Base-by-base conservation (phyloP, 345 rosid species). In the Bruguiera gymnorhiza region DNA sequence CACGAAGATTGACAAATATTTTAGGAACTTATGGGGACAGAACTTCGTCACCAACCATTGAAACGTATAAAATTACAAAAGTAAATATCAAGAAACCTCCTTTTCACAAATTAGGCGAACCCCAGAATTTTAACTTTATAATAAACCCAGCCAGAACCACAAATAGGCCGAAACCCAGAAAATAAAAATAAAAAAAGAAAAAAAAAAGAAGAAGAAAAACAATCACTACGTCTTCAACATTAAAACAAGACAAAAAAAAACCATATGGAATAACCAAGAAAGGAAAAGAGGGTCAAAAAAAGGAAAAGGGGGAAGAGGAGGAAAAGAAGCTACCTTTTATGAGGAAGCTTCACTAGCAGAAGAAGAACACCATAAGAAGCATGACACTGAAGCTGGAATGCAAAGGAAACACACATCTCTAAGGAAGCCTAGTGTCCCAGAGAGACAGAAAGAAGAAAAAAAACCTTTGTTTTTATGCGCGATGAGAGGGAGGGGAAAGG, bases 281-380 rank as follows among this genome's bases (percentile, higher is more conserved):
- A 8, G 9, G 51, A 31, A 67, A 56, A 15, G 1, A 10, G 1
- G 18, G 31, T 24, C 29, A 27, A 43, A 16, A 8, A 15, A 1
- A 10, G 3, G 19, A 32, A 7, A 30, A 10, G 16, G 2, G 5
- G 18, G 36, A 23, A 30, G 46, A 58, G 52, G 23, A 50, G 18
- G 36, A 23, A 30, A 57, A 58, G 52, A 30, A 59, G 6, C 2
- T 46, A 72, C 75, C 64, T 72, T 16, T 58, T 27, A 46, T 6
- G 65, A 36, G 46, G 32, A 43, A 64, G 58, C 11, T 30, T 48
- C 19, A 46, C 36, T 1, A 57, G 32, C 65, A 58, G 0, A 30
- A 13, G 70, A 65, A 26, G 19, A 46, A 56, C 30, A 43, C 16
- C 65, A 60, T 30, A 65, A 29, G 63, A 46, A 32, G 54, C 63